Conservation (phyloP, 1,139 yeast species). For the Neolecta irregularis region DNA sequence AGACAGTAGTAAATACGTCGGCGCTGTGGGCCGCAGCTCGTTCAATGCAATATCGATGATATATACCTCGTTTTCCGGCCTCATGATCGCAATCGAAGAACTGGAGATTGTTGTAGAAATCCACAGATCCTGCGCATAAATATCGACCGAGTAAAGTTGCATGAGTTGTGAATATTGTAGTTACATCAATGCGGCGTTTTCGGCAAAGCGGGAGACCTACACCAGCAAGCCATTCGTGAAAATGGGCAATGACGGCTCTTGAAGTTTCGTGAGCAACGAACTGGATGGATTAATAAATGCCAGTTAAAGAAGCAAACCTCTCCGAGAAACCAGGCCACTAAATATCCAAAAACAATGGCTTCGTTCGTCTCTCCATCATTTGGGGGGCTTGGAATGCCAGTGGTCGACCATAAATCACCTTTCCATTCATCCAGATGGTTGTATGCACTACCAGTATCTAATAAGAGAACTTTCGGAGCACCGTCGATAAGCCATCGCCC, state of each 20-base stretch:
- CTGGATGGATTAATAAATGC: constrained; percentile 9
- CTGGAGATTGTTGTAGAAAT: constrained; percentile 82
- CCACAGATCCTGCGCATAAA: constrained; percentile 90
- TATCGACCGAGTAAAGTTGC: constrained; percentile 92
- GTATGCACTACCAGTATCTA: constrained; percentile 67
- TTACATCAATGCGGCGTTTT: constrained; percentile 79
- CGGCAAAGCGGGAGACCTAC: constrained; percentile 86
- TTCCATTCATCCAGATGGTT: constrained; percentile 79
- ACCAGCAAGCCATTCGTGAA: constrained; percentile 98
- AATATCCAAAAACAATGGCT: constrained; percentile 79
- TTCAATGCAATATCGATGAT: constrained; percentile 92
- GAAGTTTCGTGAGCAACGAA: constrained; percentile 66
- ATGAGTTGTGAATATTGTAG: constrained; percentile 93
- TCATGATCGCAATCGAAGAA: constrained; percentile 92
- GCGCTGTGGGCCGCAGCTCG: constrained; percentile 93
- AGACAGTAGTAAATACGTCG: constrained; percentile 93
- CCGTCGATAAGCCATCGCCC: constrained; percentile 91
- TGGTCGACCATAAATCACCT: constrained; percentile 75
- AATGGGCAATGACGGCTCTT: constrained; percentile 83
- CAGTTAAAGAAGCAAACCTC: constrained; percentile 27
- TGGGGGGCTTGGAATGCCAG: constrained; percentile 87
- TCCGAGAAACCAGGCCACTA: constrained; percentile 95
- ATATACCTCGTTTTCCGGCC: constrained; percentile 94
- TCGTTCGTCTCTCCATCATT: constrained; percentile 80
- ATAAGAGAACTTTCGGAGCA: constrained; percentile 80